phyloP scores from a whole-genome alignment of 768 basidiomycete genomes.

The Suillus decipiens region DNA sequence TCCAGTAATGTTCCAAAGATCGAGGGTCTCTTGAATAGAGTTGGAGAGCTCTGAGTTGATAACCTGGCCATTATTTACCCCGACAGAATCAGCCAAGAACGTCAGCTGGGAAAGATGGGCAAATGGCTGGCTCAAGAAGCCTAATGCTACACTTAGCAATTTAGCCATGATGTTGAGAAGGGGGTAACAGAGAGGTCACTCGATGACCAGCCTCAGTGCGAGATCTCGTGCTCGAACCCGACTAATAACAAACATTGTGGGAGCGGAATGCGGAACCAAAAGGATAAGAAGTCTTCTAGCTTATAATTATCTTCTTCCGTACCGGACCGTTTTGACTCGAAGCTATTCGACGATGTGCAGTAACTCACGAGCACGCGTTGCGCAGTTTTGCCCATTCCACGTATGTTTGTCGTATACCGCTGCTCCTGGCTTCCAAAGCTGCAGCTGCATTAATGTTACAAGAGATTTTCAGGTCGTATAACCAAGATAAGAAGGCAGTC shows the following conservation, averaged over 20 bases:
- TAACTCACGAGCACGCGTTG: not conserved
- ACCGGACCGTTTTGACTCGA: not conserved
- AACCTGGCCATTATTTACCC: conserved; percentile 1
- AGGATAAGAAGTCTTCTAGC: not conserved
- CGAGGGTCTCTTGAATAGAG: conserved; percentile 22
- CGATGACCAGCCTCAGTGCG: not conserved
- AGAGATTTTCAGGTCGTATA: not conserved
- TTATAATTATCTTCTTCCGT: not conserved
- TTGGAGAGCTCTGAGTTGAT: conserved; percentile 23
- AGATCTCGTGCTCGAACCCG: not conserved
- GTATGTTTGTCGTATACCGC: not conserved
- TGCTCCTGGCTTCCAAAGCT: not conserved
- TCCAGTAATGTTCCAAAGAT: conserved; percentile 29
- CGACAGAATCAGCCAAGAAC: not conserved
- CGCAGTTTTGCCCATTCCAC: not conserved
- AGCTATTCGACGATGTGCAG: no score
- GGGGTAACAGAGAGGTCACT: not conserved
- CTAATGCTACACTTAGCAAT: not conserved
- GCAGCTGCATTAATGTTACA: not conserved
- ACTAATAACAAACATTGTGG: not conserved
- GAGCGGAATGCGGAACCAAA: not conserved
- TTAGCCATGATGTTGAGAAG: not conserved
- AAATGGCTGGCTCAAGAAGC: conserved; percentile 6
- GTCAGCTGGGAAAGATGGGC: not conserved
- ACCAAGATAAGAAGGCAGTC: not conserved